phyloP scores from a whole-genome alignment of 73 alveolate genomes.

The Paramecium sonneborni region DNA sequence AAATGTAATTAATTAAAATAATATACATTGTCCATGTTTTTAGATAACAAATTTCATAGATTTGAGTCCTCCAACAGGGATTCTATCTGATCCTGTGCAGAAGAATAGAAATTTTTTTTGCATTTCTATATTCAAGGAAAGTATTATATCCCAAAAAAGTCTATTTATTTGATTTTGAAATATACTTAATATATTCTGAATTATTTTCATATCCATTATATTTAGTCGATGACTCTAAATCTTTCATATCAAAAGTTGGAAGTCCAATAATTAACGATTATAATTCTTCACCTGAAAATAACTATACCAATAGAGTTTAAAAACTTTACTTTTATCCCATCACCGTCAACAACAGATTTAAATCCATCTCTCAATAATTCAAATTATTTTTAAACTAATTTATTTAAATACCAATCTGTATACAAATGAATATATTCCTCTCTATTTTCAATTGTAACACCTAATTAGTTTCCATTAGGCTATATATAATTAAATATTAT shows the following conservation, averaged over 20 bases:
- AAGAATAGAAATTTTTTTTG: slow-evolving; percentile 76
- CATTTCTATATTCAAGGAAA: slow-evolving; percentile 54
- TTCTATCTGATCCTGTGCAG: slow-evolving; percentile 84
- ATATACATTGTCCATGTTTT: slow-evolving; percentile 72
- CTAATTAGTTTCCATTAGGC: slow-evolving; percentile 81
- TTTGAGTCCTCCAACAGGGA: slow-evolving; percentile 83
- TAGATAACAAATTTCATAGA: slow-evolving; percentile 69
- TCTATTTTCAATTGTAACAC: slow-evolving; percentile 85
- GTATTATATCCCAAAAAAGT: not conserved
- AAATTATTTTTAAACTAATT: slow-evolving; percentile 79
- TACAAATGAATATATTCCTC: slow-evolving; percentile 91
- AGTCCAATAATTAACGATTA: slow-evolving; percentile 6
- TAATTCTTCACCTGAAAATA: slow-evolving; percentile 59
- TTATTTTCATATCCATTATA: slow-evolving; percentile 56
- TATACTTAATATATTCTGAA: slow-evolving; percentile 62
- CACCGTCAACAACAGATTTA: slow-evolving; percentile 50
- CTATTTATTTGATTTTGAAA: not conserved
- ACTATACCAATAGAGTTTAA: not conserved
- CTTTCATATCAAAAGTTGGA: slow-evolving; percentile 39
- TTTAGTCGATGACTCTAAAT: not conserved
- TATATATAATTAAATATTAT: slow-evolving; percentile 63
- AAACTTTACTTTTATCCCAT: slow-evolving; percentile 41
- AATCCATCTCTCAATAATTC: slow-evolving; percentile 66
- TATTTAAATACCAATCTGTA: slow-evolving; percentile 87
- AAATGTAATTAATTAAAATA: not conserved